Base-by-base conservation (phyloP, 176 grass and related monocot species). In the Olyra latifolia region DNA sequence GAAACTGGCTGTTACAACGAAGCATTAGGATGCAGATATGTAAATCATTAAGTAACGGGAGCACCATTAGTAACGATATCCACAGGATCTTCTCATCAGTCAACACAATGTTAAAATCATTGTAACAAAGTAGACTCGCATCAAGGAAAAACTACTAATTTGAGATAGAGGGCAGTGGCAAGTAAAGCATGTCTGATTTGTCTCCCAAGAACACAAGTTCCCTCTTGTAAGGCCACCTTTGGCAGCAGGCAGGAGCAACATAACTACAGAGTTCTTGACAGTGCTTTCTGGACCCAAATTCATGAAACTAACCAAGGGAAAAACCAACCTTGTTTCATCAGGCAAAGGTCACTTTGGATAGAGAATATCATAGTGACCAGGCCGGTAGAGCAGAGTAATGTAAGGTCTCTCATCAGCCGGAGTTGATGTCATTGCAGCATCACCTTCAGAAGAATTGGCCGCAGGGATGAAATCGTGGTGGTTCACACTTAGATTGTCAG, bases 341-440 rank as follows among this genome's bases (percentile, higher is more conserved):
- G 79, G 43, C 25, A 71, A 27, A 16, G 11, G 78, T 90, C 88
- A 99, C 71, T 93, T 93, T 45, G 90, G 88, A 72, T 99, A 99
- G 39, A 99, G 82, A 44, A 99, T 99, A 74, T 99, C 96, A 10
- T 99, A 99, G 72, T 99, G 96, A 71, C 96, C 96, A 52, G 96
- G 96, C 8, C 96, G 86, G 71, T 99, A 99, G 39, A 99, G 88
- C 61, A 99, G 81, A 49, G 88, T 95, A 53, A 99, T 86, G 48
- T 89, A 91, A 7, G 93, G 90, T 87, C 88, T 89, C 72, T 81
- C 71, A 14, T 35, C 30, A n/a, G 56, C 75, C 15, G 38, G 40
- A 64, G 71, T 38, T 10, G 69, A 76, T 82, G 74, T 35, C 68
- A 50, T 76, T 20, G 70, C 52, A 75, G n/a, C 69, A 52, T 66